Base-by-base conservation (phyloP, 345 rosid species). In the Salix caprea region DNA sequence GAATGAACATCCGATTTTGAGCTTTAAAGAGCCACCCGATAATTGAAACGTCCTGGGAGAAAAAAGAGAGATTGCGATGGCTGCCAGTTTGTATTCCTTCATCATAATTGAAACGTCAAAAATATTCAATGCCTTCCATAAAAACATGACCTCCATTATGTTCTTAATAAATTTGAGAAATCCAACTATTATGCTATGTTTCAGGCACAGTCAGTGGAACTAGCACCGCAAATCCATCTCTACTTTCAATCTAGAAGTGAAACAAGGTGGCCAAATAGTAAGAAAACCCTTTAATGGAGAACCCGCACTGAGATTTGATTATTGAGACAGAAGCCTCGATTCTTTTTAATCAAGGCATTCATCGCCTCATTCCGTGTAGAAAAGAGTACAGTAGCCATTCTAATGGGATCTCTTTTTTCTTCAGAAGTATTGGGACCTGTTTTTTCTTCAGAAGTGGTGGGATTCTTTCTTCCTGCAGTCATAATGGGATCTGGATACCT, bases 301-400 rank as follows among this genome's bases (percentile, higher is more conserved):
- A 92, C 91, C 84, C 89, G 92, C 79, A 92, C 72, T 1, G 71
- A 67, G 64, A 94, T 81, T 81, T 82, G 92, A 80, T 72, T 80
- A 76, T 90, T 92, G 80, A 87, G 91, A 83, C 89, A 88, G 82
- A 89, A 84, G 76, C 80, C 83, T 76, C 90, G 73, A 78, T 94
- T 88, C 85, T 88, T 92, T 28, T 73, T 86, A 44, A 91, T 77
- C 77, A 81, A 85, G 10, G 93, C 89, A 76, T 89, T 88, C 89
- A 85, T 89, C 14, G 97, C 96, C 69, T 86, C 88, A 11, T 74
- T 84, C 78, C 78, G 85, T 10, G 91, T 82, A 52, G 85, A 84
- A 81, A 88, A 91, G 48, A 70, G 87, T 69, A 92, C 88, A 26
- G 76, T 71, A 15, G 89, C 91, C 72, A 77, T 36, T 84, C 75